Percentiles rank a stretch among this genome's conserved stretches.
phyloP scores from a whole-genome alignment of 805 yeast genomes.

The Wickerhamiella shivajii region DNA sequence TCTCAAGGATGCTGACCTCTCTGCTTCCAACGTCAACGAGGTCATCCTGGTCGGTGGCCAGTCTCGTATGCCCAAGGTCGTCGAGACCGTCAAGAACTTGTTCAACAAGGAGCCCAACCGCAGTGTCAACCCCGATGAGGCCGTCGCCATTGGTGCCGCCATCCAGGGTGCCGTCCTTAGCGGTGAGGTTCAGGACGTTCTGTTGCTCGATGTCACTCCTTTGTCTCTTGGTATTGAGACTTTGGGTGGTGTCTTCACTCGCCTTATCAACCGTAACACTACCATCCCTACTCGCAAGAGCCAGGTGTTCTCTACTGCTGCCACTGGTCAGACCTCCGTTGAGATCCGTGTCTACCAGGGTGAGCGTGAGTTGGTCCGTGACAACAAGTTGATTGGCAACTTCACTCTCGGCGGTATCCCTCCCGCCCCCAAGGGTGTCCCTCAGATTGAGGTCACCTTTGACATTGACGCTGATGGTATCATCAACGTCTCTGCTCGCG shows the following conservation, averaged over 20 bases:
- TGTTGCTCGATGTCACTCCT: constrained; percentile 79
- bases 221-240: constrained; percentile 93
- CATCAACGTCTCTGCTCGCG: constrained; percentile 87
- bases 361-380: constrained; percentile 96
- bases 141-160: constrained; percentile 93
- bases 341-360: constrained; percentile 98
- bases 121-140: constrained; percentile 91
- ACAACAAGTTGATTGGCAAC: constrained; percentile 95
- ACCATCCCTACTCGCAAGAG: constrained; percentile 95
- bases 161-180: constrained; percentile 94
- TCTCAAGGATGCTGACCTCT: constrained; percentile 61
- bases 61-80: constrained; percentile 85
- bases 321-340: constrained; percentile 91
- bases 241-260: constrained; percentile 93
- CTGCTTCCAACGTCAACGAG: constrained; percentile 55
- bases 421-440: constrained; percentile 90
- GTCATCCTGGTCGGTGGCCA: constrained; percentile 81
- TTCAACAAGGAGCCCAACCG: constrained; percentile 78
- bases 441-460: constrained; percentile 86
- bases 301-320: constrained; percentile 91
- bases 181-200: constrained; percentile 88
- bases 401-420: constrained; percentile 90
- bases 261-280: constrained; percentile 83
- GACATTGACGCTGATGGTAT: constrained; percentile 97
- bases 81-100: constrained; percentile 57